Evolutionary conservation across 129 eudicot species (phyloP).

Genomic region (Flaveria linearis): DNA sequence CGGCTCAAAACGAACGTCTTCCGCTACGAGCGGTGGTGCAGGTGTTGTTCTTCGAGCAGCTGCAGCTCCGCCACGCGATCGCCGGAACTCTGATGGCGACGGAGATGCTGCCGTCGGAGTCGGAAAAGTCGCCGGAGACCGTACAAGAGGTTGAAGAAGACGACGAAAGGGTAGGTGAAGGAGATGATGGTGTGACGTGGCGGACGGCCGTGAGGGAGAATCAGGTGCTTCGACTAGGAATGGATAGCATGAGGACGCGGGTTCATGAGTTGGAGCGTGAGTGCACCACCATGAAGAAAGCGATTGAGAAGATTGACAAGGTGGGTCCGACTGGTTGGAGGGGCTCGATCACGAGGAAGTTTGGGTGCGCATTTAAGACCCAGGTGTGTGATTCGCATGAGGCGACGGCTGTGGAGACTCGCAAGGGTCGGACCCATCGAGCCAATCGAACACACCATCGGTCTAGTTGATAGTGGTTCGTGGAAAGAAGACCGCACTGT

Average conservation of each 20-base stretch:
- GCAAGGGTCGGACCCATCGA: slow-evolving; percentile 54
- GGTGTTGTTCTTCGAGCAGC: slow-evolving; percentile 92
- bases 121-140: slow-evolving; percentile 26
- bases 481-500: not conserved
- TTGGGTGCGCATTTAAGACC: slow-evolving; percentile 92
- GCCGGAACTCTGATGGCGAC: slow-evolving; percentile 68
- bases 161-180: slow-evolving; percentile 38
- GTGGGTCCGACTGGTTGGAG: slow-evolving; percentile 47
- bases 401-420: slow-evolving; percentile 59
- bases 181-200: slow-evolving; percentile 48
- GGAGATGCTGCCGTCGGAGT: slow-evolving; percentile 37
- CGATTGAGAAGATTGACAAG: slow-evolving; percentile 74
- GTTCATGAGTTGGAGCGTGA: slow-evolving; percentile 93
- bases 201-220: slow-evolving; percentile 83
- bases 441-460: slow-evolving; percentile 18
- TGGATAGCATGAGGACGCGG: slow-evolving; percentile 97
- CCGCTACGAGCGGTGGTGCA: slow-evolving; percentile 88
- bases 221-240: slow-evolving; percentile 80
- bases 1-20: slow-evolving; percentile 96
- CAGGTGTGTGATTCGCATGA: slow-evolving; percentile 96
- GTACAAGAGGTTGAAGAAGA: slow-evolving; percentile 13
- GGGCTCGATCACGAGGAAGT: slow-evolving; percentile 48
- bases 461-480: not conserved
- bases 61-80: slow-evolving; percentile 95
- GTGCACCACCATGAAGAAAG: slow-evolving; percentile 83